Evolutionary conservation across 768 basidiomycete species (phyloP), one percentile per base, ranked within the genome.

Genomic region (Coprinopsis sp.): DNA sequence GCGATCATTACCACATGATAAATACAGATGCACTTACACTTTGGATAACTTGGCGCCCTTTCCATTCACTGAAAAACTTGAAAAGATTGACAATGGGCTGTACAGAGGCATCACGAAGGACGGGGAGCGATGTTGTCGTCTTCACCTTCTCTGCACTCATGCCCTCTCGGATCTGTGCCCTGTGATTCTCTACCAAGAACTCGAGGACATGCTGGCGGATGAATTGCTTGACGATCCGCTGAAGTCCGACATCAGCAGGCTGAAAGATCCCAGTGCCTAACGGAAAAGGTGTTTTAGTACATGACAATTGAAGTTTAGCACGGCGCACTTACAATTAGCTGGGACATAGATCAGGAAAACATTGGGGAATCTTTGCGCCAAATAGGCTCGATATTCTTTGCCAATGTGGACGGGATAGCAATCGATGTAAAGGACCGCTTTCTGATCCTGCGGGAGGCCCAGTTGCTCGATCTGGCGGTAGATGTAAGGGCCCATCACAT

Each of bases 171-270:
- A 50, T 22, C 33, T 58, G 57, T 22, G 53, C 13, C 21, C 44
- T 40, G 44, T 58, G 59, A 4, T n/a, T 11, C 0, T 47, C 38
- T 10, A 56, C 54, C 27, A 63, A 44, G 37, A 40, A 59, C 2
- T 56, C 7, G 8, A 55, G 37, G 3, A 37, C 14, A 3, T 27
- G 22, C 34, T 55, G 58, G 12, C 58, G 52, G 34, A 65, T 4
- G 23, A 43, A 23, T 33, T 62, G 56, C 44, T 63, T 64, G 53
- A 63, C 51, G 18, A 58, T 40, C 16, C 57, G 51, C n/a, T 65
- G 51, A 2, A 64, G 48, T 27, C 60, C 64, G 27, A 63, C 58
- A 53, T 64, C 62, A n/a, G 56, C 55, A 22, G 63, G 60, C 30
- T 65, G 64, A 39, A 51, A 58, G 44, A 33, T 54, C 39, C 44